phyloP scores from a whole-genome alignment of 2,329 filamentous ascomycete species.

The Cercospora zeae-maydis region DNA sequence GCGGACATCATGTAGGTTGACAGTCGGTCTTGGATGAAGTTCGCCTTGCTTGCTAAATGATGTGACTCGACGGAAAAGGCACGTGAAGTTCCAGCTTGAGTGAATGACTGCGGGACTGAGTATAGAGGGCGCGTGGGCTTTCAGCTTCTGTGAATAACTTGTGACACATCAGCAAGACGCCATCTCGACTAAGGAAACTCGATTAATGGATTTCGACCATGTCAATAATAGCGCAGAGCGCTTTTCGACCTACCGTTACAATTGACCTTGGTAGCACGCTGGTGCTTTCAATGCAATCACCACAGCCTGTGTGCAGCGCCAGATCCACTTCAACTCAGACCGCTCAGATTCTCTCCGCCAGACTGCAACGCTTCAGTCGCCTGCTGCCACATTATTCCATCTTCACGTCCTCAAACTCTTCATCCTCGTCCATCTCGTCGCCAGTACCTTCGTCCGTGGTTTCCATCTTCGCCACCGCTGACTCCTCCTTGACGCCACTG shows the following conservation, averaged over 20 bases:
- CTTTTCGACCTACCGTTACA: neutral
- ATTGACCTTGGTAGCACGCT: neutral
- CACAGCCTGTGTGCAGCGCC: neutral
- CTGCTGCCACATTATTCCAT: slow-evolving; percentile 2
- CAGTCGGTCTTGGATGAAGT: too few species aligned
- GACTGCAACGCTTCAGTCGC: neutral
- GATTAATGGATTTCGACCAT: neutral
- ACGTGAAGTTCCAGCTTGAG: too few species aligned
- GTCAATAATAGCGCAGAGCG: neutral
- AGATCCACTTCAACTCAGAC: neutral
- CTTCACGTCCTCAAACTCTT: slow-evolving; percentile 46
- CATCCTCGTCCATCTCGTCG: slow-evolving; percentile 47
- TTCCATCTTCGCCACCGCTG: slow-evolving; percentile 37
- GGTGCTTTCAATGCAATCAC: neutral
- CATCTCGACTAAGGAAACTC: neutral
- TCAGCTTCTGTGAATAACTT: neutral
- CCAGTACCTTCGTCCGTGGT: slow-evolving; percentile 40
- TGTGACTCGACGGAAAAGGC: too few species aligned
- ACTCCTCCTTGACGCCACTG: slow-evolving; percentile 48
- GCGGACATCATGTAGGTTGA: neutral
- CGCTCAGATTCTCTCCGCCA: neutral
- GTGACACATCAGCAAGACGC: neutral
- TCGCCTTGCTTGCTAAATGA: too few species aligned
- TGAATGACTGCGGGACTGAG: too few species aligned
- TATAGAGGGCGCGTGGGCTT: too few species aligned